These are phyloP conservation scores for Fusarium musae DNA, from an alignment of 2,329 filamentous ascomycete species.

Conservation along the genomic window DNA sequence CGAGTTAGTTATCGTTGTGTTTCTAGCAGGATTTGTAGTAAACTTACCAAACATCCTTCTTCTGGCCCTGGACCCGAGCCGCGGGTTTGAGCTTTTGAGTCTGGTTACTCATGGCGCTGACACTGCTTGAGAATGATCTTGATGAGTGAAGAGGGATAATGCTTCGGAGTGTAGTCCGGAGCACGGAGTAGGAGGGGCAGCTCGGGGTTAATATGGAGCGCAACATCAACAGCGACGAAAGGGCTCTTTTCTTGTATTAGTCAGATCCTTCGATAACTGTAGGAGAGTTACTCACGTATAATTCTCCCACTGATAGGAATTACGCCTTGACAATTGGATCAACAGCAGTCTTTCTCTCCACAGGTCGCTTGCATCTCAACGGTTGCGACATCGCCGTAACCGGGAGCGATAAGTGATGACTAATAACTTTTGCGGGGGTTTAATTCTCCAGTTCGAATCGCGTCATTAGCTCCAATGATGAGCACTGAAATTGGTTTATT, in stretches of 20 bases:
- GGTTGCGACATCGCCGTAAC: conserved; percentile 44
- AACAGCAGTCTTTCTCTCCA: neutral
- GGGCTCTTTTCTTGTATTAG: conserved; percentile 15
- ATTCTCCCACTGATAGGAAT: conserved; percentile 3
- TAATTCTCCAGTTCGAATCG: conserved; percentile 12
- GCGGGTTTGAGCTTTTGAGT: conserved; percentile 62
- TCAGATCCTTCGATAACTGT: neutral
- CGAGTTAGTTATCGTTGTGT: conserved; percentile 6
- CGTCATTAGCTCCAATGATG: conserved; percentile 43
- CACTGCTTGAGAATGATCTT: conserved; percentile 34
- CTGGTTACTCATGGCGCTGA: conserved; percentile 53
- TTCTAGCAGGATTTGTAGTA: neutral
- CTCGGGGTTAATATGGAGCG: conserved; percentile 43
- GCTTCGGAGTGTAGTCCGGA: conserved; percentile 36
- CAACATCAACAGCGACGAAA: conserved; percentile 38
- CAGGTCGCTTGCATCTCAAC: neutral
- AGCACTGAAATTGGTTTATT: conserved; percentile 23
- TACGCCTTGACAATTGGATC: conserved; percentile 9
- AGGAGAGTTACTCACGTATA: neutral
- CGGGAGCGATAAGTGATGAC: conserved; percentile 34
- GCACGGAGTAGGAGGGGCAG: conserved; percentile 27
- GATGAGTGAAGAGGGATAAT: conserved; percentile 31
- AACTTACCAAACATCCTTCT: conserved; percentile 64
- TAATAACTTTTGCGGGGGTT: conserved; percentile 32
- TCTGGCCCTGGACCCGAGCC: conserved; percentile 60